Evolutionary conservation across 2,329 filamentous ascomycete species (phyloP).

Genomic region (Triangularia verruculosa): DNA sequence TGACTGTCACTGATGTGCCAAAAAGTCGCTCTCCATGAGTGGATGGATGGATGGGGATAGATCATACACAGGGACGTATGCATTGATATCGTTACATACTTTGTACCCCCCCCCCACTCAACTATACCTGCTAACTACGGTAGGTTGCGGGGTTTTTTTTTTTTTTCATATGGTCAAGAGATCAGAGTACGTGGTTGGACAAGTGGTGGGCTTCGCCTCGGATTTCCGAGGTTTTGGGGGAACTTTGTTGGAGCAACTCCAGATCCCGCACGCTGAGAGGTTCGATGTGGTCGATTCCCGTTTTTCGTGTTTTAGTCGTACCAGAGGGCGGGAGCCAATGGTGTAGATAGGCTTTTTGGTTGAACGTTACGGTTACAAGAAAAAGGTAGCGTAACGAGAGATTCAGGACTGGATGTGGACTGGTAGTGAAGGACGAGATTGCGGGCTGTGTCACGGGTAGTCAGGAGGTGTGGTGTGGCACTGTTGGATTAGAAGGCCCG

Average conservation of each 20-base stretch:
- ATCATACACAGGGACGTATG: background rate
- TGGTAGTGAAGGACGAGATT: background rate
- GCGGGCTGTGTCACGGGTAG: background rate
- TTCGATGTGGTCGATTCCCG: conserved; percentile 6
- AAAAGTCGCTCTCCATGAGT: no score
- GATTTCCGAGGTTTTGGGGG: background rate
- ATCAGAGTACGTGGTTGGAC: background rate
- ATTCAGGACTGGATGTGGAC: background rate
- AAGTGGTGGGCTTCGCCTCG: background rate
- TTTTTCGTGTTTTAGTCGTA: conserved; percentile 2
- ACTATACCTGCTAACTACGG: no score
- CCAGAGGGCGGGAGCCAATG: background rate
- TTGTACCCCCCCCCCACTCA: background rate
- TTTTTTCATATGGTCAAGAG: background rate
- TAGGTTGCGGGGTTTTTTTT: no score
- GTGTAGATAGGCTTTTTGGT: background rate
- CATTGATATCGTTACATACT: background rate
- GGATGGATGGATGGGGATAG: background rate
- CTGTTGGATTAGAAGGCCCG: background rate
- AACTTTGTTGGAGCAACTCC: background rate
- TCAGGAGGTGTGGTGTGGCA: background rate
- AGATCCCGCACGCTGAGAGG: background rate
- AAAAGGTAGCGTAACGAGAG: background rate
- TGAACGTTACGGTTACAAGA: background rate
- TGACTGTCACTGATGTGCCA: background rate